A percentile compares a stretch with the other conserved stretches of the same genome.
Evolutionary conservation across 805 yeast species (phyloP).

Genomic region (Cyberlindnera japonica): DNA sequence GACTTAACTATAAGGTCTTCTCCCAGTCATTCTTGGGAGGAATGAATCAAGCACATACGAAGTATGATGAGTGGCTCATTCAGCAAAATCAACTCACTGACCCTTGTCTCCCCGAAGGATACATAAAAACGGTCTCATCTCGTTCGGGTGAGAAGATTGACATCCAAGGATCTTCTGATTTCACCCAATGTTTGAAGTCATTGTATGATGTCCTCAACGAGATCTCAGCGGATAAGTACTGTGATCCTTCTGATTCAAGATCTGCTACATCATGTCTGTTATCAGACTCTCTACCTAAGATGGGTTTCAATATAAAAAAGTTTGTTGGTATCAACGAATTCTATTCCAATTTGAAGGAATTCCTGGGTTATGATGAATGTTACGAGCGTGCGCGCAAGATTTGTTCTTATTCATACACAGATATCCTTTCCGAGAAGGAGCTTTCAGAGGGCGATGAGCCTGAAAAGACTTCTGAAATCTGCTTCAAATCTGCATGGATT

Average conservation of each 20-base stretch:
- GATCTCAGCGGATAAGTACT: conserved; percentile 22
- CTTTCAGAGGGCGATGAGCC: conserved; percentile 30
- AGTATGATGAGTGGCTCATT: conserved; percentile 39
- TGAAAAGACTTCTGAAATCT: conserved; percentile 47
- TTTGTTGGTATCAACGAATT: conserved; percentile 67
- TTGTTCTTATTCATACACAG: conserved; percentile 35
- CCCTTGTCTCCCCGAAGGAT: conserved; percentile 57
- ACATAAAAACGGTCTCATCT: conserved; percentile 20
- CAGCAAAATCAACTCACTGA: conserved; percentile 31
- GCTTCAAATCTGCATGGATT: conserved; percentile 62
- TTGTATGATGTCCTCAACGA: conserved; percentile 43
- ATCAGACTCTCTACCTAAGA: conserved; percentile 49
- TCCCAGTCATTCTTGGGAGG: conserved; percentile 63
- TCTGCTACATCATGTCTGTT: conserved; percentile 44
- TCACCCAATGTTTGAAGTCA: conserved; percentile 41
- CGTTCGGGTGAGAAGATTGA: conserved; percentile 17
- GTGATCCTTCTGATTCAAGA: conserved; percentile 19
- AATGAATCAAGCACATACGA: conserved; percentile 48
- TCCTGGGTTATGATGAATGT: conserved; percentile 38
- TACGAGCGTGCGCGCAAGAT: conserved; percentile 41
- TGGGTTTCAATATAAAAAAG: conserved; percentile 52
- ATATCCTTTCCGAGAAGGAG: conserved; percentile 12
- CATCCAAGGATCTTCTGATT: conserved; percentile 52
- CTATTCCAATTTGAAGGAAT: conserved; percentile 55
- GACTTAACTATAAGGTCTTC: conserved; percentile 40